These are phyloP conservation scores for Orbilia brochopaga DNA, from an alignment of 2,329 filamentous ascomycete genomes.

Conservation along the genomic window DNA sequence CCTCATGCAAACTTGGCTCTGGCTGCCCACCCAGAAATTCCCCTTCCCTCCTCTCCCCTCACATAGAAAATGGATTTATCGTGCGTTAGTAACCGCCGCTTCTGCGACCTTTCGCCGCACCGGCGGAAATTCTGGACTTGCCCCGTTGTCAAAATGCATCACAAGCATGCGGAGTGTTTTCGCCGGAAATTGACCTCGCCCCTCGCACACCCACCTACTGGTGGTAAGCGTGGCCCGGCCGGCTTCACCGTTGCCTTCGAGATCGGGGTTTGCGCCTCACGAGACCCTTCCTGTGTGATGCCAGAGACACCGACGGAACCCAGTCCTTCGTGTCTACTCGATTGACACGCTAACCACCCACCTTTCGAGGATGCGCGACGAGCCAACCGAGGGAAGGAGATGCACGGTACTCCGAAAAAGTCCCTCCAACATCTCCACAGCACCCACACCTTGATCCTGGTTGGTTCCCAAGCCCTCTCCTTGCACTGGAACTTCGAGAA, in stretches of 20 bases:
- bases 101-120: slow-evolving; percentile 15
- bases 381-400: slow-evolving; percentile 50
- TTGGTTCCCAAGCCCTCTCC: slow-evolving; percentile 44
- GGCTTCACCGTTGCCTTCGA: slow-evolving; percentile 17
- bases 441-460: slow-evolving; percentile 47
- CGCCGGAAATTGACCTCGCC: slow-evolving; percentile 51
- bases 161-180: slow-evolving; percentile 51
- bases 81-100: slow-evolving; percentile 41
- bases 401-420: slow-evolving; percentile 51
- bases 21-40: slow-evolving; percentile 6
- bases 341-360: slow-evolving; percentile 37
- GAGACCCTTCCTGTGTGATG: slow-evolving; percentile 40
- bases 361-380: slow-evolving; percentile 49
- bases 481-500: slow-evolving; percentile 51
- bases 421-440: slow-evolving; percentile 48
- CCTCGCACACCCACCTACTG: slow-evolving; percentile 39
- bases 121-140: slow-evolving; percentile 33
- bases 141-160: slow-evolving; percentile 44
- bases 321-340: slow-evolving; percentile 44
- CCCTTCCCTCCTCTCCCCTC: slow-evolving; percentile 10
- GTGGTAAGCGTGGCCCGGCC: slow-evolving; percentile 9
- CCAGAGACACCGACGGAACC: slow-evolving; percentile 26
- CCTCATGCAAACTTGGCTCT: background rate
- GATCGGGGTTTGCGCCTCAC: slow-evolving; percentile 49
- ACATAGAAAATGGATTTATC: background rate